Percentiles rank a stretch among this genome's conserved stretches.
These are phyloP conservation scores for Chytriomyces sp. DNA, from an alignment of 192 early-diverging fungal genomes.

Conservation along the genomic window DNA sequence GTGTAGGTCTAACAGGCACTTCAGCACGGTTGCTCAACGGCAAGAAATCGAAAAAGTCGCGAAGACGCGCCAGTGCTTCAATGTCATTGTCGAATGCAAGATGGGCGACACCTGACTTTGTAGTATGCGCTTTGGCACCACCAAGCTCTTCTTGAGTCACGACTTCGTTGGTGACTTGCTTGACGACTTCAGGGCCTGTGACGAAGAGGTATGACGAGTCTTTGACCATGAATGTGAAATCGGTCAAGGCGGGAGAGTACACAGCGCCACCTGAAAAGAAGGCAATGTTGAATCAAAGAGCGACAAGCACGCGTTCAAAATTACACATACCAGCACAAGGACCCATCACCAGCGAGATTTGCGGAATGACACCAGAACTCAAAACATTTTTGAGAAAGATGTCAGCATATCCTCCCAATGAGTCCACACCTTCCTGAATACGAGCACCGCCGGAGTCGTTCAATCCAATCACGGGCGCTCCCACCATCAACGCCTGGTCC, in stretches of 20 bases:
- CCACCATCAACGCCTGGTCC: constrained; percentile 89
- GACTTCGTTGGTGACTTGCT: constrained; percentile 91
- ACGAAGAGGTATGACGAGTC: constrained; percentile 95
- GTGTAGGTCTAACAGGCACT: constrained; percentile 65
- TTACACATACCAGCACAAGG: constrained; percentile 80
- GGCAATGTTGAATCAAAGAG: neutral
- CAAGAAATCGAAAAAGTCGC: constrained; percentile 87
- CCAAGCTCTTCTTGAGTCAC: constrained; percentile 95
- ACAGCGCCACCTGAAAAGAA: constrained; percentile 73
- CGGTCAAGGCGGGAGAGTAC: constrained; percentile 95
- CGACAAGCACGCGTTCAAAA: neutral
- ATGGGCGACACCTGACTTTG: constrained; percentile 91
- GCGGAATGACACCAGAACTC: constrained; percentile 92
- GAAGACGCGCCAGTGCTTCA: constrained; percentile 77
- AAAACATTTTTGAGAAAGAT: constrained; percentile 93
- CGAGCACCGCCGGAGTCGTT: constrained; percentile 98
- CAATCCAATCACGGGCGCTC: constrained; percentile 92
- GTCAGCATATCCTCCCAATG: constrained; percentile 92
- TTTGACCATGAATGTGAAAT: constrained; percentile 97
- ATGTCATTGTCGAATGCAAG: constrained; percentile 92
- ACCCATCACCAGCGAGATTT: constrained; percentile 96
- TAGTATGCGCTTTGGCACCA: constrained; percentile 89
- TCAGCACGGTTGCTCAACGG: constrained; percentile 82
- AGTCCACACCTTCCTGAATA: constrained; percentile 97
- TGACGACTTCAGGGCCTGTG: constrained; percentile 95